Evolutionary conservation across 352 stramenopile genomes (phyloP).

Genomic region (Thraustochytrium sp.): DNA sequence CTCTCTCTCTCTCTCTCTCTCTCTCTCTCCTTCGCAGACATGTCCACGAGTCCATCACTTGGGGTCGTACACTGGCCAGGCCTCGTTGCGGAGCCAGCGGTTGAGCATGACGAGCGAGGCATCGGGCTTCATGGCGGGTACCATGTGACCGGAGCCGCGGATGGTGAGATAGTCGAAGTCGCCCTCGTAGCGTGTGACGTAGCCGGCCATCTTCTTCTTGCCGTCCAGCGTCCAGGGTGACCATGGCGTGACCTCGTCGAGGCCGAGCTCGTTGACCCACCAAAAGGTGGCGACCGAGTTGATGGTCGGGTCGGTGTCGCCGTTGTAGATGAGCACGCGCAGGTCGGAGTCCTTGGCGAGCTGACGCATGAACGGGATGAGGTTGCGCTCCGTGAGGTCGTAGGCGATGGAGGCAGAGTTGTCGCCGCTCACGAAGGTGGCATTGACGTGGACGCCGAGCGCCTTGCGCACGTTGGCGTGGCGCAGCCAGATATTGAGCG

Average conservation of each 20-base stretch:
- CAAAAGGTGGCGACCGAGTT: constrained; percentile 58
- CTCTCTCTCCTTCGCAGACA: too few relatives aligned
- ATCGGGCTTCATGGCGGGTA: constrained; percentile 66
- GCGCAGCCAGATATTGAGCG: constrained; percentile 70
- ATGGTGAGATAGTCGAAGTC: constrained; percentile 76
- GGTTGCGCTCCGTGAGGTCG: constrained; percentile 55
- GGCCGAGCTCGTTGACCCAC: constrained; percentile 57
- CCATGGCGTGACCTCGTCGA: constrained; percentile 53
- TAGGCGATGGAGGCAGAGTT: constrained; percentile 56
- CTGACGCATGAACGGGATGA: constrained; percentile 54
- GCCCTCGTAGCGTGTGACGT: constrained; percentile 58
- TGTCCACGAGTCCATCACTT: too few relatives aligned
- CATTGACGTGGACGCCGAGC: constrained; percentile 63
- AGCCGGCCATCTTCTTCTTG: constrained; percentile 57
- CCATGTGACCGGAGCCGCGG: constrained; percentile 78
- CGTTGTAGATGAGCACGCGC: constrained; percentile 60
- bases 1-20: too few relatives aligned
- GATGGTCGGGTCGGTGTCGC: constrained; percentile 60
- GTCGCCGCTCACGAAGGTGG: constrained; percentile 50
- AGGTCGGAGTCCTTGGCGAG: constrained; percentile 42
- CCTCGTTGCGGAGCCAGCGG: constrained; percentile 51
- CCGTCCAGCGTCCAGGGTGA: constrained; percentile 59
- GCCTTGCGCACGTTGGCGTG: constrained; percentile 61
- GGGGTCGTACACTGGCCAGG: not conserved
- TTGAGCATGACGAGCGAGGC: constrained; percentile 56